Evolutionary conservation across 1,284 basidiomycete species (phyloP).

Genomic region (Apiotrichum akiyoshidainum): DNA sequence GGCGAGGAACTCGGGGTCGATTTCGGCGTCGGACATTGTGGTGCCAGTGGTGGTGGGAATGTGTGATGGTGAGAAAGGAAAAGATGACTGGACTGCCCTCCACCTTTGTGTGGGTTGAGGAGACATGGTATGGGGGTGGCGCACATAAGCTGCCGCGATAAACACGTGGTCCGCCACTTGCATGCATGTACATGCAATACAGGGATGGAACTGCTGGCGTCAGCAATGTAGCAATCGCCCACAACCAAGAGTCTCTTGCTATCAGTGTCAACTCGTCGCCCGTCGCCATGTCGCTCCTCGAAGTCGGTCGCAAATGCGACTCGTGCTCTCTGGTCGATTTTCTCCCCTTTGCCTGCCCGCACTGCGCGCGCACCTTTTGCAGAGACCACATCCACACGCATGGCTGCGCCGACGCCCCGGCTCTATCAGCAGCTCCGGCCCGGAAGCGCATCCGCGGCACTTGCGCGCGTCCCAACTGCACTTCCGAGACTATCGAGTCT

Average conservation of each 20-base stretch:
- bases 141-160: background rate
- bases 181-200: no score
- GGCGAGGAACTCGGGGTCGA: slow-evolving; percentile 47
- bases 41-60: background rate
- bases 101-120: background rate
- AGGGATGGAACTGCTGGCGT: no score
- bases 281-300: slow-evolving; percentile 32
- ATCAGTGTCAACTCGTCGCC: no score
- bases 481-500: slow-evolving; percentile 35
- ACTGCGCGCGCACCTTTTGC: slow-evolving; percentile 35
- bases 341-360: slow-evolving; percentile 38
- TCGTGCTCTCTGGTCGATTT: slow-evolving; percentile 41
- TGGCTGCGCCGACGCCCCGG: slow-evolving; percentile 17
- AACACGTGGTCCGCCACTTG: no score
- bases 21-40: slow-evolving; percentile 14
- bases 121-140: no score
- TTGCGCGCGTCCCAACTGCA: slow-evolving; percentile 31
- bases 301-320: slow-evolving; percentile 33
- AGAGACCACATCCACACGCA: slow-evolving; percentile 33
- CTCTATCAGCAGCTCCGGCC: slow-evolving; percentile 12
- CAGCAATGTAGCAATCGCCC: no score
- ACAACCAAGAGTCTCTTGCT: background rate
- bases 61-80: background rate
- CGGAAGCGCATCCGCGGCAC: slow-evolving; percentile 16
- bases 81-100: slow-evolving; percentile 5